These are phyloP conservation scores for Lentinula edodes DNA, from an alignment of 768 basidiomycete species.

Conservation along the genomic window DNA sequence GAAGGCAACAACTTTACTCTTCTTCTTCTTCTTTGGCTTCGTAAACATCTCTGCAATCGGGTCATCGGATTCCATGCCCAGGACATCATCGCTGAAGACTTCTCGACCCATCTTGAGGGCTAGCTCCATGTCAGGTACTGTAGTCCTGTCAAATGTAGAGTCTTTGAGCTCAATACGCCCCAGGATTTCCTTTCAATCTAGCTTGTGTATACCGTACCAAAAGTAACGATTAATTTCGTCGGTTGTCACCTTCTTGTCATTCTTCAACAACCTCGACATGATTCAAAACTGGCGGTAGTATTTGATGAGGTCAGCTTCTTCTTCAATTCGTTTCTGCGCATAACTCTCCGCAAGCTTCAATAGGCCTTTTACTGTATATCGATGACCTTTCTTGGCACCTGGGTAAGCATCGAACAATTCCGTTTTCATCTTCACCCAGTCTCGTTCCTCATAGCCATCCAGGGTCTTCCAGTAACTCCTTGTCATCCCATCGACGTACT, in stretches of 20 bases:
- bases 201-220: neutral
- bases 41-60: too few species aligned
- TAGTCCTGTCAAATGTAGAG: neutral
- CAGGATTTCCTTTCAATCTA: neutral
- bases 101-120: too few species aligned
- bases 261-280: neutral
- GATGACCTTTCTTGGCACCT: neutral
- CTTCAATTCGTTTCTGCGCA: neutral
- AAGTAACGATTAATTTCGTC: neutral
- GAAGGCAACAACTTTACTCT: too few species aligned
- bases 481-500: slow-evolving; percentile 7
- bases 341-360: neutral
- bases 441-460: slow-evolving; percentile 6
- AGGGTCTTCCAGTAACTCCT: slow-evolving; percentile 11
- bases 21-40: too few species aligned
- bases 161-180: slow-evolving; percentile 1
- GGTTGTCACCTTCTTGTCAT: neutral
- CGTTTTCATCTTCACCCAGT: slow-evolving; percentile 8
- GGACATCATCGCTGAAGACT: too few species aligned
- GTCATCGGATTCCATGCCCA: too few species aligned
- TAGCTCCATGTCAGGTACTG: too few species aligned
- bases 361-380: neutral
- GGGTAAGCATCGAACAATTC: slow-evolving; percentile 6
- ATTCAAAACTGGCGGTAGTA: neutral
- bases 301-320: neutral